Evolutionary conservation across 495 filamentous ascomycete genomes (phyloP).

Genomic region (Acidiella bohemica): DNA sequence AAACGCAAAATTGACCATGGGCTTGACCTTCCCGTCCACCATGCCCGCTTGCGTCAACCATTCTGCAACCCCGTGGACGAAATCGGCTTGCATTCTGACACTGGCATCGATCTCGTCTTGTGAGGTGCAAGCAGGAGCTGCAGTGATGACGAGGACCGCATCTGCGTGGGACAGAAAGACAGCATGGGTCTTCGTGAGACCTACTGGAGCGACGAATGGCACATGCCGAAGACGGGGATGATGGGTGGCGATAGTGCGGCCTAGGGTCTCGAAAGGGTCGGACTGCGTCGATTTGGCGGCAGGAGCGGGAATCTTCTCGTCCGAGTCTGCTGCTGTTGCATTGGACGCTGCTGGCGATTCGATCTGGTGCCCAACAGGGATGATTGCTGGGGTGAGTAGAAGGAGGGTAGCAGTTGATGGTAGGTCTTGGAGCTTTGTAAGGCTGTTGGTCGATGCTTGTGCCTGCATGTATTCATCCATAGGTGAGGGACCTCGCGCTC

Average conservation of each 20-base stretch:
- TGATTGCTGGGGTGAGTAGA: constrained; percentile 18
- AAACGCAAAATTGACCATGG: constrained; percentile 6
- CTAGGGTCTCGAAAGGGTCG: constrained; percentile 33
- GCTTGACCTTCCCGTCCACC: constrained; percentile 1
- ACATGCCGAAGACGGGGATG: constrained; percentile 28
- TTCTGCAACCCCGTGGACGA: neutral
- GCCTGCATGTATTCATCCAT: neutral
- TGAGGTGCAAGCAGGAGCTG: constrained; percentile 8
- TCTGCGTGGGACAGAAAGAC: constrained; percentile 26
- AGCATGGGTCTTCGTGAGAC: constrained; percentile 26
- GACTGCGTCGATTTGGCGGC: neutral
- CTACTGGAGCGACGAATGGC: constrained; percentile 26
- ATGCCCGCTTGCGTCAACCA: constrained; percentile 1
- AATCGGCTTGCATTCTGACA: constrained; percentile 5
- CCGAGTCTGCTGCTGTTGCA: neutral
- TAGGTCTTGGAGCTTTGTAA: constrained; percentile 3
- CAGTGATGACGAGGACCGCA: constrained; percentile 25
- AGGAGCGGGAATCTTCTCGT: neutral
- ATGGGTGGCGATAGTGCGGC: constrained; percentile 23
- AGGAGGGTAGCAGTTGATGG: constrained; percentile 1
- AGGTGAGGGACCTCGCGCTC: neutral
- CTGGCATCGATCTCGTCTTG: neutral
- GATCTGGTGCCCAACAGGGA: neutral
- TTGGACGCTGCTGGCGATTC: neutral
- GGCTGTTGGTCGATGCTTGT: neutral